Conservation (phyloP, 129 eudicot species). For the Arctium lappa region DNA sequence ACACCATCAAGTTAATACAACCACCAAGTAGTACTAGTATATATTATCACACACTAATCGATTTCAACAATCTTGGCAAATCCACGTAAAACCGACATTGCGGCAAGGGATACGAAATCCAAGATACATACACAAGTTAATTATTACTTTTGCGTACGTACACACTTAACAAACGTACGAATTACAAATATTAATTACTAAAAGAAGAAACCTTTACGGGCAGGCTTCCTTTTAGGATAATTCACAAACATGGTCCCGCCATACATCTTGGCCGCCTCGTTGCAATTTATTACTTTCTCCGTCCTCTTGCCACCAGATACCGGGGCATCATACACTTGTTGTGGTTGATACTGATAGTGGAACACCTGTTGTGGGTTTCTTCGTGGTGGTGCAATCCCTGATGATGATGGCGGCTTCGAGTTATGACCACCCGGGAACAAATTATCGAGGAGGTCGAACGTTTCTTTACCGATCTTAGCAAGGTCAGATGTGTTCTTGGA, state of each 20-base stretch:
- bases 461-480: constrained; percentile 27
- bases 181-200: not conserved
- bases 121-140: constrained; percentile 1
- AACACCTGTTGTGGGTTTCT: not conserved
- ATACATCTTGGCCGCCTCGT: constrained; percentile 33
- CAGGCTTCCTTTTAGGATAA: constrained; percentile 31
- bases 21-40: not conserved
- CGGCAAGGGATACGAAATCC: constrained; percentile 8
- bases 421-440: constrained; percentile 1
- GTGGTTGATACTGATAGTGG: constrained; percentile 18
- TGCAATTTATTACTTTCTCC: constrained; percentile 15
- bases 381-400: not conserved
- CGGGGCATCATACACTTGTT: constrained; percentile 7
- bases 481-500: constrained; percentile 13
- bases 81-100: constrained; percentile 20
- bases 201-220: constrained; percentile 26
- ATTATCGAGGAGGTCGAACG: constrained; percentile 31
- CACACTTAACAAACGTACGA: not conserved
- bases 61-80: constrained; percentile 13
- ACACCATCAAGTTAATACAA: constrained; percentile 4
- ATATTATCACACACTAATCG: not conserved
- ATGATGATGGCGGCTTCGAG: not conserved
- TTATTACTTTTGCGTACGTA: not conserved
- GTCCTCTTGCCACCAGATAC: not conserved
- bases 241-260: constrained; percentile 33